A percentile compares a stretch with the other conserved stretches of the same genome.
These are phyloP conservation scores for Clonostachys solani DNA, from an alignment of 2,329 filamentous ascomycete genomes.

Conservation along the genomic window DNA sequence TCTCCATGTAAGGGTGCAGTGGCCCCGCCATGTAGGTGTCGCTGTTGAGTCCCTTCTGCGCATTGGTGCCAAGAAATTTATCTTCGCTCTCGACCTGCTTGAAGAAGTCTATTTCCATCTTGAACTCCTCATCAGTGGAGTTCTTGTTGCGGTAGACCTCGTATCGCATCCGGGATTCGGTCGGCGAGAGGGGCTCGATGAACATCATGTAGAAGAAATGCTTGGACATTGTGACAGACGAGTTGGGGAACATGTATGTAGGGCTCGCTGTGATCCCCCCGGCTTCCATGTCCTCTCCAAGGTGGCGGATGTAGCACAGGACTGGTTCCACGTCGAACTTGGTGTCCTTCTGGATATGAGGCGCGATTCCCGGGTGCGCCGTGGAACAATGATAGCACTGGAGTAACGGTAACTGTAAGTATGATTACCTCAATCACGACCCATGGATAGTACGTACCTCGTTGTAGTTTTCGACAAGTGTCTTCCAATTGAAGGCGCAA, in stretches of 20 bases:
- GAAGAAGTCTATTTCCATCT: constrained; percentile 40
- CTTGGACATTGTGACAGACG: constrained; percentile 15
- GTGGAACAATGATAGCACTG: constrained; percentile 54
- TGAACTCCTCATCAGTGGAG: constrained; percentile 39
- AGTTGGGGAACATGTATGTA: constrained; percentile 44
- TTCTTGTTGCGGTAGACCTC: constrained; percentile 46
- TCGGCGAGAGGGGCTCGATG: constrained; percentile 9
- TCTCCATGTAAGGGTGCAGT: constrained; percentile 55
- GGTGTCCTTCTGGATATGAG: constrained; percentile 40
- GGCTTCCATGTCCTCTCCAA: constrained; percentile 41
- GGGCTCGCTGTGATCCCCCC: constrained; percentile 42
- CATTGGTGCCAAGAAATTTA: constrained; percentile 54
- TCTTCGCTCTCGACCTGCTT: constrained; percentile 50
- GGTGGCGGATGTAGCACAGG: constrained; percentile 42
- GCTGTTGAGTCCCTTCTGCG: constrained; percentile 56
- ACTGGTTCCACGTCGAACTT: constrained; percentile 40
- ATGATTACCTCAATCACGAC: neutral
- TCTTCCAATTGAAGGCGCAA: constrained; percentile 57
- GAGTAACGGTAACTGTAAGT: constrained; percentile 42
- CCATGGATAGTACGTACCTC: constrained; percentile 20
- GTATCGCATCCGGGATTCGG: constrained; percentile 3
- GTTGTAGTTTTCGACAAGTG: constrained; percentile 56
- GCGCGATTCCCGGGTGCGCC: constrained; percentile 51
- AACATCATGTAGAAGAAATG: constrained; percentile 6
- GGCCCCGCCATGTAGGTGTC: constrained; percentile 60